Base-by-base conservation (phyloP, 345 rosid genomes). In the Litchi chinensis region DNA sequence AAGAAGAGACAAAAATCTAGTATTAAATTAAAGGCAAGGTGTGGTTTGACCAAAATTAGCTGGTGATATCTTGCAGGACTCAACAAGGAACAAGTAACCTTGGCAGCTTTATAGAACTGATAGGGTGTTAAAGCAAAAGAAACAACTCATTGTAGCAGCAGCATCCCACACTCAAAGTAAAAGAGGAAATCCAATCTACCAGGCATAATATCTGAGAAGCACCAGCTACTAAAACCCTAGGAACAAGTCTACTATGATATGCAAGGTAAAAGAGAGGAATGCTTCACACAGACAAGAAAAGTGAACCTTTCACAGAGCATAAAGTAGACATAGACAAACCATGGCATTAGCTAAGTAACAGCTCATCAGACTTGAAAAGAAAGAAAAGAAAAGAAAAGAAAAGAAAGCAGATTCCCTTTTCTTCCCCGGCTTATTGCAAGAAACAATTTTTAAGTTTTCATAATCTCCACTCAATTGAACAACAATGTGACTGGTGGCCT, bases 271-370 rank as follows among this genome's bases (percentile, higher is more conserved):
- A 85, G 65, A 71, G 86, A 74, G 89, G 87, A 88, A 83, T 88
- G 83, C 84, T 77, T 82, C 86, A 44, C 66, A 63, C 78, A 87
- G 89, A 90, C 91, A 89, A 78, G 91, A 95, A 91, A 91, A 91
- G 94, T 87, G 94, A 91, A 81, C 85, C 93, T 95, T 93, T 93
- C 91, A 60, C 65, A 91, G 95, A 89, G 94, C 87, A 95, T 93
- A 95, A 92, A 95, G 97, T 85, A 80, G 82, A 75, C 80, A 28
- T 19, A 57, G 77, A 86, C 85, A 86, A 89, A 85, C 87, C 65
- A 89, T 79, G 85, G 79, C 86, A 82, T 82, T 88, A 84, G 89
- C 87, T 82, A 86, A 85, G 80, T 79, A 89, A 87, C 97, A 93
- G 94, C 91, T 87, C 92, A 85, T 50, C 62, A 81, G 80, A 64